Evolutionary conservation across 345 rosid genomes (phyloP).

Genomic region (Sisymbrium altissimum): DNA sequence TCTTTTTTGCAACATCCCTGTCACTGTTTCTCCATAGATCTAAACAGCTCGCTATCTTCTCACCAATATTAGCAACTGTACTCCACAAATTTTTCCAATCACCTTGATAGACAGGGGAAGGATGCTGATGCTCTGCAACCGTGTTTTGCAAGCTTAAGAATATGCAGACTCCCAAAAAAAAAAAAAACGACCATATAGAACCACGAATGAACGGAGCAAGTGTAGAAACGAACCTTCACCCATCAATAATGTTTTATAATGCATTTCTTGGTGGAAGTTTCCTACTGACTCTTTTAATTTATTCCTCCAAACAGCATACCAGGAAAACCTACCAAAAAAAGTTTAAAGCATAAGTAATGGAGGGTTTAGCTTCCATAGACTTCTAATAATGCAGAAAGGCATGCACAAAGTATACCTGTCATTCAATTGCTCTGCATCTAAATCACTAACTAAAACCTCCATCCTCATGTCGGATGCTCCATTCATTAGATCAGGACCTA

Average conservation of each 20-base stretch:
- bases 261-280: conserved; percentile 34
- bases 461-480: conserved; percentile 38
- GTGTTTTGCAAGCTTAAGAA: conserved; percentile 16
- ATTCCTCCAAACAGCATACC: conserved; percentile 59
- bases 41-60: conserved; percentile 46
- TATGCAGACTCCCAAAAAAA: background rate
- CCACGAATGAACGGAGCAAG: conserved; percentile 3
- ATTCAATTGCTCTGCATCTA: conserved; percentile 41
- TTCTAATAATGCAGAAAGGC: conserved; percentile 1
- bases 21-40: conserved; percentile 62
- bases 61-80: conserved; percentile 51
- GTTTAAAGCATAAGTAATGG: conserved; percentile 8
- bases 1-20: conserved; percentile 57
- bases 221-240: conserved; percentile 42
- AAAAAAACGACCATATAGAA: background rate
- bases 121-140: conserved; percentile 42
- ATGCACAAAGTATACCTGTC: conserved; percentile 48
- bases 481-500: conserved; percentile 37
- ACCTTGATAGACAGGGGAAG: conserved; percentile 39
- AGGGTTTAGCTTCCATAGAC: conserved; percentile 8
- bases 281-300: conserved; percentile 36
- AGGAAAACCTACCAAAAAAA: conserved; percentile 45
- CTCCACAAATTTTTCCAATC: conserved; percentile 53
- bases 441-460: conserved; percentile 32
- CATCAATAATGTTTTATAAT: conserved; percentile 33